A percentile compares a stretch with the other conserved stretches of the same genome.
phyloP scores from a whole-genome alignment of 1,284 basidiomycete genomes.

The Naganishia sp. region DNA sequence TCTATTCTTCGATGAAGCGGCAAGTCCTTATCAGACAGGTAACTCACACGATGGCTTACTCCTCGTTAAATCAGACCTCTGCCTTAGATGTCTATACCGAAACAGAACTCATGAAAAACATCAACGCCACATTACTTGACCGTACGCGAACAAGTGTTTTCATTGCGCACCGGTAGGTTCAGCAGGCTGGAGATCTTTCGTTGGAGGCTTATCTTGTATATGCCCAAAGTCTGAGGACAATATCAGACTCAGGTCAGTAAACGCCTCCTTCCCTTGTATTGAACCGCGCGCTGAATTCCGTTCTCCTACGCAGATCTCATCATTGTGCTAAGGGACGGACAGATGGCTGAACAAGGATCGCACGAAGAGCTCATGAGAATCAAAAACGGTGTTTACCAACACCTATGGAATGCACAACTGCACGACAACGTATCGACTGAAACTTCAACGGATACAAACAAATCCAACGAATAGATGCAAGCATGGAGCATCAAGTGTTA shows the following conservation, averaged over 20 bases:
- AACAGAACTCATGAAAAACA: slow-evolving; percentile 90
- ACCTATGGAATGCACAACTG: slow-evolving; percentile 82
- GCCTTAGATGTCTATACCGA: slow-evolving; percentile 94
- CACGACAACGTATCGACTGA: slow-evolving; percentile 41
- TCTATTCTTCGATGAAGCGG: slow-evolving; percentile 96
- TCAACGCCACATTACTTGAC: slow-evolving; percentile 75
- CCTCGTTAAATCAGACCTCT: slow-evolving; percentile 65
- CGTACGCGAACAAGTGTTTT: slow-evolving; percentile 88
- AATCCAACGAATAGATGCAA: not conserved
- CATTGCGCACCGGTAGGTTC: slow-evolving; percentile 70
- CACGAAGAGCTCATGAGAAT: slow-evolving; percentile 76
- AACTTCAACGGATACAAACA: not conserved
- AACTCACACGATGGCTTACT: slow-evolving; percentile 5
- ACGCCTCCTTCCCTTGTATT: slow-evolving; percentile 34
- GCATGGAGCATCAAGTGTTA: not conserved
- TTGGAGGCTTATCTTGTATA: slow-evolving; percentile 17
- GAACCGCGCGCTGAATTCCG: not conserved
- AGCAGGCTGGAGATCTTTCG: slow-evolving; percentile 1
- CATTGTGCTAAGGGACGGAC: slow-evolving; percentile 81
- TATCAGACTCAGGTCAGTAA: slow-evolving; percentile 76
- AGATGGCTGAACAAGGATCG: slow-evolving; percentile 86
- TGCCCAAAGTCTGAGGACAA: slow-evolving; percentile 70
- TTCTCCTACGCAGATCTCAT: slow-evolving; percentile 66
- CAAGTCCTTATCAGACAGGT: slow-evolving; percentile 53
- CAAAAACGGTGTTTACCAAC: slow-evolving; percentile 70